Evolutionary conservation across 208 protist genomes (phyloP).

Genomic region (Wallacemonas sp.): DNA sequence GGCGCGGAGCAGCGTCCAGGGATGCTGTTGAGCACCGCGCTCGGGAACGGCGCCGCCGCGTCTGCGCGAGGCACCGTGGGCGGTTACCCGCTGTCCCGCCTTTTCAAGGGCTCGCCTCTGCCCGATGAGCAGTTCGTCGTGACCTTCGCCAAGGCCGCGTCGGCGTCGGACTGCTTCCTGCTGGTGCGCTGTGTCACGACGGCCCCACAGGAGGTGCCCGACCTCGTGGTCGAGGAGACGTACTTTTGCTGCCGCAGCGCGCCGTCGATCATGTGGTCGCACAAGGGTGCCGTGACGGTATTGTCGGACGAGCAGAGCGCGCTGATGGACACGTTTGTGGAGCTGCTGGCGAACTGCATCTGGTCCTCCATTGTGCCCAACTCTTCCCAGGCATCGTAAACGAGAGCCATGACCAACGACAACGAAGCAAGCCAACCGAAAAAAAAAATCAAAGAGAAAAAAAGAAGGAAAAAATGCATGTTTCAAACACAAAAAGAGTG

Average conservation of each 20-base stretch:
- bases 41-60: not conserved
- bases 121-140: not conserved
- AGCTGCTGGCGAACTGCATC: slow-evolving; percentile 14
- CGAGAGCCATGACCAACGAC: not conserved
- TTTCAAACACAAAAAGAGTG: too few species aligned
- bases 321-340: slow-evolving; percentile 14
- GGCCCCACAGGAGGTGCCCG: not conserved
- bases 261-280: slow-evolving; percentile 11
- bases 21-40: not conserved
- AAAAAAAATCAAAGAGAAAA: not conserved
- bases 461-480: too few species aligned
- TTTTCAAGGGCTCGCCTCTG: slow-evolving; percentile 7
- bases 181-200: not conserved
- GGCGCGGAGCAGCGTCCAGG: not conserved
- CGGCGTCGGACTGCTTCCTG: slow-evolving; percentile 13
- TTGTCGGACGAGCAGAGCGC: not conserved
- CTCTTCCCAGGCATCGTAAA: slow-evolving; percentile 5
- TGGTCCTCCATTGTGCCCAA: slow-evolving; percentile 11
- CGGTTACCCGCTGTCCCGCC: not conserved
- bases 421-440: not conserved
- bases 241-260: slow-evolving; percentile 8
- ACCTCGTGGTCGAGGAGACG: not conserved
- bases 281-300: not conserved
- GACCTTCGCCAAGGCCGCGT: not conserved
- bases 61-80: not conserved